Percentiles rank a stretch among this genome's conserved stretches.
Conservation (phyloP, 139 green algal species). For the Diplosphaera chodatii region DNA sequence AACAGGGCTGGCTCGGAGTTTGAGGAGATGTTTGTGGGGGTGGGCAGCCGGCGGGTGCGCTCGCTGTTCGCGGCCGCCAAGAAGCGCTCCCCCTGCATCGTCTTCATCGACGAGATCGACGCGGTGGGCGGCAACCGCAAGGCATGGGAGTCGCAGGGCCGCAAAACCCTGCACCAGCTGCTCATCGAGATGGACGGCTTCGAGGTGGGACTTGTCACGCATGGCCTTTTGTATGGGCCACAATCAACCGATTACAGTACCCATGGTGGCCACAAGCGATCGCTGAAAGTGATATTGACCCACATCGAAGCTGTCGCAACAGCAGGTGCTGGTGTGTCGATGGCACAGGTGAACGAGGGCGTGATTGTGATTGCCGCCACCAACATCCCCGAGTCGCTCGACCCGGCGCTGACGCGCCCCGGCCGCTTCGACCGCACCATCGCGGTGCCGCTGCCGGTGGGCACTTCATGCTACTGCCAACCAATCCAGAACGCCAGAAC, state of each 20-base stretch:
- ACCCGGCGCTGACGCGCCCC: slow-evolving; percentile 86
- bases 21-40: slow-evolving; percentile 95
- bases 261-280: too few relatives aligned
- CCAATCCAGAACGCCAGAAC: too few relatives aligned
- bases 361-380: slow-evolving; percentile 95
- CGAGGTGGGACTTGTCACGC: too few relatives aligned
- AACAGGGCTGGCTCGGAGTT: slow-evolving; percentile 56
- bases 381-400: slow-evolving; percentile 87
- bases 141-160: slow-evolving; percentile 74
- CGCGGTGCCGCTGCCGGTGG: slow-evolving; percentile 76
- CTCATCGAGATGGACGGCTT: slow-evolving; percentile 94
- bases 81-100: slow-evolving; percentile 92
- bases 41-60: slow-evolving; percentile 71
- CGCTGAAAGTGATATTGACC: too few relatives aligned
- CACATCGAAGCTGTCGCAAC: too few relatives aligned
- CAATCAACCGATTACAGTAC: too few relatives aligned
- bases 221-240: too few relatives aligned
- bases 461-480: too few relatives aligned
- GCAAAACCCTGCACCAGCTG: slow-evolving; percentile 98
- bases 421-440: slow-evolving; percentile 91
- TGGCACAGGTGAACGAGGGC: slow-evolving; percentile 59
- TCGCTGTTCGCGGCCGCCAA: slow-evolving; percentile 86
- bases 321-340: too few relatives aligned
- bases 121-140: slow-evolving; percentile 87
- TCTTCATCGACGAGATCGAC: slow-evolving; percentile 99